Base-by-base conservation (phyloP, 495 filamentous ascomycete genomes). In the Lasiosphaeriaceae sp. region DNA sequence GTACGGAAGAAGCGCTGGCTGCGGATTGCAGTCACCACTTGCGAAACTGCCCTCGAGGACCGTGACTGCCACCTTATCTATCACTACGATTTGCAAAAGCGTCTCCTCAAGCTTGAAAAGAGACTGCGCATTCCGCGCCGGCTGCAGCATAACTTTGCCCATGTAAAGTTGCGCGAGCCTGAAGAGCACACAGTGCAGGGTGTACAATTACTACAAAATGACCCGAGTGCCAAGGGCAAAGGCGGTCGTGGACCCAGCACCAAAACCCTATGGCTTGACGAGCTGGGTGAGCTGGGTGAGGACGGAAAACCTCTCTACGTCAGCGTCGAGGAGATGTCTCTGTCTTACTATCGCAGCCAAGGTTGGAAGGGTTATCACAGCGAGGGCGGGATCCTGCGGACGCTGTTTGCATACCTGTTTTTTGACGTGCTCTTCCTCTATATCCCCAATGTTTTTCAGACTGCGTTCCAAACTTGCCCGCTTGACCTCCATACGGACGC, bases 371-470 rank as follows among this genome's bases (percentile, higher is more conserved):
- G 94, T 14, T 96, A 92, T 66, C 94, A 98, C 71, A 83, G 84
- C 24, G 94, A 98, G 73, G 90, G 90, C 23, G 89, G 92, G 6
- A 90, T 98, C 66, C 73, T 97, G 22, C 83, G 92, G 41, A 98
- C 94, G 1, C 74, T 98, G 52, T 96, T 96, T 70, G 90, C 84
- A 22, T 91, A 91, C 62, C 82, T 98, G 20, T 96, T 98, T 74
- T 92, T 86, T 76, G 93, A 97, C 72, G 82, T 97, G 31, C 78
- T 98, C 6, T 97, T 97, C 74, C 80, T 92, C 34, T 96, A 96
- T 72, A 80, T 97, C 24, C 92, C 94, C 21, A 96, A 96, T 61
- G 93, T 97, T 59, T 98, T 97, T 73, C 91, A 97, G 67, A 98
- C 93, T 3, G 79, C 87, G 5, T 98, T 87, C 69, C 94, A 98